Base-by-base conservation (phyloP, 768 basidiomycete genomes). In the Boletellus ananiceps region DNA sequence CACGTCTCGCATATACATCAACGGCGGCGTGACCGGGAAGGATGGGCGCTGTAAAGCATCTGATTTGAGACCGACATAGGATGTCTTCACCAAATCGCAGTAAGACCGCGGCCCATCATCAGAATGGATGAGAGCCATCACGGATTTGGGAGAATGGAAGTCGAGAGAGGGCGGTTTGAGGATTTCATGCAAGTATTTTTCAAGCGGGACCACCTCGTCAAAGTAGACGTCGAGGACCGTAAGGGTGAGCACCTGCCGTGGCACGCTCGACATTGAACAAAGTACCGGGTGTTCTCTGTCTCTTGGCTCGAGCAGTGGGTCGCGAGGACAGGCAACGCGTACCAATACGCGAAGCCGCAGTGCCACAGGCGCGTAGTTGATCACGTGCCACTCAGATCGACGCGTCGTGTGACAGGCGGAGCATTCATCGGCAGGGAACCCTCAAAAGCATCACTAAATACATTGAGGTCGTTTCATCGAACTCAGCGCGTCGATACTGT, bases 1-100 rank as follows among this genome's bases (percentile, higher is more conserved):
- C 52, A 84, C 82, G 50, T 84, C 81, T 41, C 71, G 72, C 72
- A 85, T 79, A 47, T 74, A 72, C 36, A 72, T 69, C 68, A 76
- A 70, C 0, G 76, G 74, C 3, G 72, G 62, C 23, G 68, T 51
- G 3, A 64, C 63, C 40, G 53, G 55, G 31, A 75, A 65, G 12
- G 48, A 56, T 1, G 55, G 65, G 36, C 50, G 57, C 15, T 51
- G 56, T 40, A 56, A 49, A 11, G 56, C 51, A 4, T 44, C 51
- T n/a, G 50, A 47, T 38, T 65, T 69, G 40, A 70, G 56, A 31
- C 74, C 76, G 36, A 85, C 74, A 48, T 75, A 73, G 0, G 82
- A 67, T 1, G 68, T 70, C 25, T 67, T 65, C n/a, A 86, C 53
- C 5, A 84, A 61, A 21, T 62, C 52, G 6, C 21, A 37, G 48